Percentiles rank a stretch among this genome's conserved stretches.
Conservation (phyloP, 2,329 filamentous ascomycete species). For the Exophiala calicioides region DNA sequence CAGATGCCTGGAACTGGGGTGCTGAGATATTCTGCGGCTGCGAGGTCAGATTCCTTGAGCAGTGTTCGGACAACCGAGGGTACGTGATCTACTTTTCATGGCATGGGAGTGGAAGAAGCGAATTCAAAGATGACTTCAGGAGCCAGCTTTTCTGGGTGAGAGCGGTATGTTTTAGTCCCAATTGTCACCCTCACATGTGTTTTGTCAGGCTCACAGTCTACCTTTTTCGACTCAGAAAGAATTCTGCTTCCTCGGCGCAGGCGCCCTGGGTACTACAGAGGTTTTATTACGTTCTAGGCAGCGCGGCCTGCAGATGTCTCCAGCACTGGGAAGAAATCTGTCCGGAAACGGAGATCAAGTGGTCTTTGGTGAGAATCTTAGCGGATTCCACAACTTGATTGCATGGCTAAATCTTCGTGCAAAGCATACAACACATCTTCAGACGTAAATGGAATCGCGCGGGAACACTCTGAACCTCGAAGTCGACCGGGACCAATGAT, state of each 20-base stretch:
- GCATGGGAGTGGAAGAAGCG: slow-evolving; percentile 5
- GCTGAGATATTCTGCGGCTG: slow-evolving; percentile 15
- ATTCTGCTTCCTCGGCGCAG: slow-evolving; percentile 13
- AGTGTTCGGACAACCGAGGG: slow-evolving; percentile 2
- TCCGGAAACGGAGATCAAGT: slow-evolving; percentile 11
- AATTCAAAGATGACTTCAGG: slow-evolving; percentile 9
- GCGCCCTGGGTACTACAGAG: slow-evolving; percentile 12
- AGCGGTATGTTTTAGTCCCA: too few species aligned
- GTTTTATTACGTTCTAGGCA: slow-evolving; percentile 9
- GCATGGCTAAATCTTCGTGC: background rate
- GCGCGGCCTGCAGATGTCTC: slow-evolving; percentile 7
- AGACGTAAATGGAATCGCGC: slow-evolving; percentile 4
- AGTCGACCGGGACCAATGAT: slow-evolving; percentile 8
- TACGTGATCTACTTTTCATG: slow-evolving; percentile 12
- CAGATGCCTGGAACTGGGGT: slow-evolving; percentile 17
- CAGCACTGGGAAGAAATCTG: slow-evolving; percentile 10
- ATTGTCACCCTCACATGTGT: too few species aligned
- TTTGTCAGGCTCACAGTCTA: too few species aligned
- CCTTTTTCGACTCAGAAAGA: too few species aligned
- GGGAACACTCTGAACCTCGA: slow-evolving; percentile 3
- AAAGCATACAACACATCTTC: slow-evolving; percentile 13
- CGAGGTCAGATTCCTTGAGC: slow-evolving; percentile 10
- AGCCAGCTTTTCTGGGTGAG: slow-evolving; percentile 12
- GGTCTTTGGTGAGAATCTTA: slow-evolving; percentile 5
- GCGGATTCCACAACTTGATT: background rate